Evolutionary conservation across 352 stramenopile species (phyloP).

Genomic region (Globisporangium iwayamae): DNA sequence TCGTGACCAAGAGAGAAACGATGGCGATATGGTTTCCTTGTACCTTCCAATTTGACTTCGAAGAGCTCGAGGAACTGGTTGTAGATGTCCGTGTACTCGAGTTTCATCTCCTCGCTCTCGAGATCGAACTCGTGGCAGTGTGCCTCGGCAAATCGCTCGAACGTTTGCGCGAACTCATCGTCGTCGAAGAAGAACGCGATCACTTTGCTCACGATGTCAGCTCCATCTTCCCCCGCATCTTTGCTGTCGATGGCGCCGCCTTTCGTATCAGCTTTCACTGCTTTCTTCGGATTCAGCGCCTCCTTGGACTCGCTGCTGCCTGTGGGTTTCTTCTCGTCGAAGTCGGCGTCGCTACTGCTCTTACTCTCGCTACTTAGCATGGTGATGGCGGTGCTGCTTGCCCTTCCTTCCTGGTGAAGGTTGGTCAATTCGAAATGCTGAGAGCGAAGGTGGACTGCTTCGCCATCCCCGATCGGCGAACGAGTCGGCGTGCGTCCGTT

Average conservation of each 20-base stretch:
- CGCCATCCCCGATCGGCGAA: not conserved
- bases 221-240: conserved; percentile 17
- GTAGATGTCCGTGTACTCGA: conserved; percentile 85
- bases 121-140: conserved; percentile 64
- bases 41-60: conserved; percentile 76
- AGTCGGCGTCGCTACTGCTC: conserved; percentile 21
- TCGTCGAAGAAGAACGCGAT: conserved; percentile 81
- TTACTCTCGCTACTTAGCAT: conserved; percentile 41
- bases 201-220: conserved; percentile 53
- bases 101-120: conserved; percentile 77
- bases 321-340: conserved; percentile 3
- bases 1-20: not conserved
- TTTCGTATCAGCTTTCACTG: conserved; percentile 28
- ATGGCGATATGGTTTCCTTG: not conserved
- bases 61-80: conserved; percentile 73
- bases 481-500: not conserved
- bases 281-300: not conserved
- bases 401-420: conserved; percentile 8
- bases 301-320: conserved; percentile 10
- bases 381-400: not conserved
- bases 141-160: conserved; percentile 64
- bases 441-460: not conserved
- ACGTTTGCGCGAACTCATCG: conserved; percentile 68
- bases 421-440: conserved; percentile 1
- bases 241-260: conserved; percentile 24